Conservation (phyloP, 306 rosid genomes). For the Quercus alba region DNA sequence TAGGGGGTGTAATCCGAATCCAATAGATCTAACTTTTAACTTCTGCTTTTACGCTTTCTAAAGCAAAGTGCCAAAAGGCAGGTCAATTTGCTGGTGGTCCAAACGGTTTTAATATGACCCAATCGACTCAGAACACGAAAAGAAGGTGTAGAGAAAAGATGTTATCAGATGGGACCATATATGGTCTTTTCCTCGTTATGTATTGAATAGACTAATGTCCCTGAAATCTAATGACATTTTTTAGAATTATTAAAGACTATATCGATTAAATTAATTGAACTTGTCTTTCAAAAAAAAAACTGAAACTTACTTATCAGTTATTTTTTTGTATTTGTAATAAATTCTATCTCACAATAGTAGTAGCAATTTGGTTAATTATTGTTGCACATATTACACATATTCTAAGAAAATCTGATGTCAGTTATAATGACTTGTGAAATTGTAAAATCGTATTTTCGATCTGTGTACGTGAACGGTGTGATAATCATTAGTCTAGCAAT, state of each 20-base stretch:
- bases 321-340: neutral
- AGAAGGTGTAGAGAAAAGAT: neutral
- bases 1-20: neutral
- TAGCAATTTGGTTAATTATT: no score
- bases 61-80: conserved; percentile 42
- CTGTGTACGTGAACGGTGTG: no score
- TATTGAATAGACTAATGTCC: no score
- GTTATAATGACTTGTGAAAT: no score
- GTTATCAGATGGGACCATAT: neutral
- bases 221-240: no score
- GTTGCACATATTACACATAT: no score
- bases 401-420: no score
- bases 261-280: no score
- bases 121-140: conserved; percentile 6
- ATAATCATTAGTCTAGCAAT: no score
- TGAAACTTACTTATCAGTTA: rapidly evolving
- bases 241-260: no score
- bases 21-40: conserved; percentile 27
- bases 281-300: no score
- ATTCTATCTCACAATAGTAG: neutral
- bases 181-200: neutral
- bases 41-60: conserved; percentile 31
- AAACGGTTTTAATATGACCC: conserved; percentile 28
- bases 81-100: conserved; percentile 50
- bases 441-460: no score